These are phyloP conservation scores for Aspergillus funiculosus DNA, from an alignment of 495 filamentous ascomycete genomes.

Conservation along the genomic window DNA sequence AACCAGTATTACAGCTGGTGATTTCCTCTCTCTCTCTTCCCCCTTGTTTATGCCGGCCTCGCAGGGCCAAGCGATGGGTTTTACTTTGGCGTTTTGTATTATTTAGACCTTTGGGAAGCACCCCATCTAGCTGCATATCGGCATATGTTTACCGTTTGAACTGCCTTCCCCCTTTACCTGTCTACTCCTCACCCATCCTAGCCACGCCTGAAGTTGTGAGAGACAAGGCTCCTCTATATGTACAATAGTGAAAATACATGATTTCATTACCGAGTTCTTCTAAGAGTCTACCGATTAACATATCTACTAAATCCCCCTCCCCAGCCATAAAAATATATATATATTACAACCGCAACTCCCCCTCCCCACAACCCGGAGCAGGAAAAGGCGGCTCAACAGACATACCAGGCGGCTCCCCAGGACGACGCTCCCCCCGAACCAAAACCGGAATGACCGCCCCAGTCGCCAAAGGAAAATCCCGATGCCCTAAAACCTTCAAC, in stretches of 20 bases:
- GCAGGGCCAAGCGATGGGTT: not conserved
- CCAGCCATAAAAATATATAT: not conserved
- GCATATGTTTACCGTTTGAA: constrained; percentile 9
- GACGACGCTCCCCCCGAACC: constrained; percentile 47
- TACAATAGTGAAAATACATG: constrained; percentile 19
- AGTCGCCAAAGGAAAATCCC: constrained; percentile 58
- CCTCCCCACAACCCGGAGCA: constrained; percentile 18
- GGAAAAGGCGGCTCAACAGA: constrained; percentile 31
- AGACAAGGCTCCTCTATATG: constrained; percentile 6
- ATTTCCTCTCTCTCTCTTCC: constrained; percentile 22
- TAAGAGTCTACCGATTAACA: no score
- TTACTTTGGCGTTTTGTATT: constrained; percentile 18
- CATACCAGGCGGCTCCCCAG: constrained; percentile 26
- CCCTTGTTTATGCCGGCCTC: no score
- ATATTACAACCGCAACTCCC: no score
- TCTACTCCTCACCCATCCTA: not conserved
- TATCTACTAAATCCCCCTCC: not conserved
- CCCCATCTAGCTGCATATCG: constrained; percentile 15
- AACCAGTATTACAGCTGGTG: constrained; percentile 88
- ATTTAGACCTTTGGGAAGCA: constrained; percentile 19
- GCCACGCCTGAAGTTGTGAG: no score
- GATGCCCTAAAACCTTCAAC: constrained; percentile 57
- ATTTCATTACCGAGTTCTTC: no score
- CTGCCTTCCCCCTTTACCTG: not conserved
- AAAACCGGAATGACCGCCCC: constrained; percentile 68